A percentile compares a stretch with the other conserved stretches of the same genome.
These are phyloP conservation scores for Ophiosphaerella herpotricha DNA, from an alignment of 2,329 filamentous ascomycete species.

Conservation along the genomic window DNA sequence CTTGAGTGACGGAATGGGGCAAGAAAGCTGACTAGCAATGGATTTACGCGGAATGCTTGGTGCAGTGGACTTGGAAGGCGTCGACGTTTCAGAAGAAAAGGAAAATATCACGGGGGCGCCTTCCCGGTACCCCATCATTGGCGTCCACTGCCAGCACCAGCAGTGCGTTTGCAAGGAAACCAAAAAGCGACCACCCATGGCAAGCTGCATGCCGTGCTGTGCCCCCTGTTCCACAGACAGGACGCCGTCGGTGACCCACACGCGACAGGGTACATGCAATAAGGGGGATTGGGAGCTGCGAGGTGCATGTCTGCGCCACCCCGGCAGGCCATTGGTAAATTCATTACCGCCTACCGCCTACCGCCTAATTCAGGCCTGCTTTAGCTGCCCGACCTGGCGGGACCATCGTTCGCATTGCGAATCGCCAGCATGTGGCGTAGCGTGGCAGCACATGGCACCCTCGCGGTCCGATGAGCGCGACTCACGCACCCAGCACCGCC, in stretches of 20 bases:
- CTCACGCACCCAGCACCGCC: not conserved
- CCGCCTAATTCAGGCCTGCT: conserved; percentile 9
- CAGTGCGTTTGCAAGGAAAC: conserved; percentile 24
- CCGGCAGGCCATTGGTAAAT: conserved; percentile 16
- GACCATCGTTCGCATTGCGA: conserved; percentile 24
- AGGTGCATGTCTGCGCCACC: conserved; percentile 16
- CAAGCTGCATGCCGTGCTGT: conserved; percentile 25
- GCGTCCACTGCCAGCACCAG: conserved; percentile 5
- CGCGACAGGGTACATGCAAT: conserved; percentile 20
- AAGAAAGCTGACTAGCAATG: conserved; percentile 6
- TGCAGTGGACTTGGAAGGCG: conserved; percentile 11
- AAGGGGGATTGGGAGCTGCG: conserved; percentile 23
- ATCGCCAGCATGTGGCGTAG: conserved; percentile 9
- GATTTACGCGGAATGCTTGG: conserved; percentile 14
- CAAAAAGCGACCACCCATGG: conserved; percentile 12
- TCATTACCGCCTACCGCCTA: conserved; percentile 24
- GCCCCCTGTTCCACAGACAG: conserved; percentile 18
- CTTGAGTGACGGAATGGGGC: conserved; percentile 25
- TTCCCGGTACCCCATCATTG: conserved; percentile 13
- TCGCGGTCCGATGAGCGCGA: not conserved
- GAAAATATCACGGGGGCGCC: conserved; percentile 15
- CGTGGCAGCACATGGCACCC: conserved; percentile 4
- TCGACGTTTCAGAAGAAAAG: not conserved
- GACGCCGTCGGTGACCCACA: conserved; percentile 19
- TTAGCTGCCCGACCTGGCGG: conserved; percentile 18